Evolutionary conservation across 805 yeast species (phyloP).

Genomic region (Wickerhamomyces strasburgensis): DNA sequence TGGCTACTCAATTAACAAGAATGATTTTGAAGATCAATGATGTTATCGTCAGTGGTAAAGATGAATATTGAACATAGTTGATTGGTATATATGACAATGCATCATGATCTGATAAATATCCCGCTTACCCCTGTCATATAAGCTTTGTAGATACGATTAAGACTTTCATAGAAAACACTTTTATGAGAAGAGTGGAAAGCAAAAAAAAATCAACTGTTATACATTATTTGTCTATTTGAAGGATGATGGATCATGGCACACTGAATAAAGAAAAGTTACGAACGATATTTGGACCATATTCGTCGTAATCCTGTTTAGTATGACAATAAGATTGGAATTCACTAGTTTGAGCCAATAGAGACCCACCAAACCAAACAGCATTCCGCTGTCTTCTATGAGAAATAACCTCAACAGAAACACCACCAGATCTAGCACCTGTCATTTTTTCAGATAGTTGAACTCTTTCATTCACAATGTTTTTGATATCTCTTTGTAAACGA

Average conservation of each 20-base stretch:
- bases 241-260: constrained; percentile 62
- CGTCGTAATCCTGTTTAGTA: constrained; percentile 96
- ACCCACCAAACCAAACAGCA: constrained; percentile 99
- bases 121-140: no score
- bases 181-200: not conserved
- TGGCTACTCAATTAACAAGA: constrained; percentile 96
- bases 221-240: not conserved
- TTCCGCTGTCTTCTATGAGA: constrained; percentile 96
- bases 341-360: constrained; percentile 91
- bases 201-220: no score
- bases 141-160: no score
- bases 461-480: constrained; percentile 81
- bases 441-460: constrained; percentile 74
- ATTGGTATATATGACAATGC: no score
- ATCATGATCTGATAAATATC: no score
- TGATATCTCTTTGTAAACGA: constrained; percentile 92
- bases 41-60: constrained; percentile 87
- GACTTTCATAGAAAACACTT: no score
- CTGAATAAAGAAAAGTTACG: constrained; percentile 93
- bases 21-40: constrained; percentile 97
- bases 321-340: constrained; percentile 96
- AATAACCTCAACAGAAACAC: constrained; percentile 95
- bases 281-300: constrained; percentile 95
- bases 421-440: constrained; percentile 70
- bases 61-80: constrained; percentile 51